Percentiles rank a stretch among this genome's conserved stretches.
Evolutionary conservation across 1,139 yeast species (phyloP).

Genomic region (Hemisphaericaspora subhashii): DNA sequence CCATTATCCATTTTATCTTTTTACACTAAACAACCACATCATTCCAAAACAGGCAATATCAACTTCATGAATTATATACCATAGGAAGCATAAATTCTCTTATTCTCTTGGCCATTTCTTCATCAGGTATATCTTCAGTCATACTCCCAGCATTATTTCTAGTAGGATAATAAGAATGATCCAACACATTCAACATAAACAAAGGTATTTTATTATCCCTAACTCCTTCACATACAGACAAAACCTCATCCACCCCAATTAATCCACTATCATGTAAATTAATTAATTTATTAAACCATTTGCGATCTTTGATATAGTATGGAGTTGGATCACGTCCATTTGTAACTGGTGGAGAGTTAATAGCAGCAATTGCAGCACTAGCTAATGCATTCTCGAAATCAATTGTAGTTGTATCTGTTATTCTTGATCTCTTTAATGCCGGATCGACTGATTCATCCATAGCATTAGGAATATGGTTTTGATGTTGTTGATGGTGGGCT

Average conservation of each 20-base stretch:
- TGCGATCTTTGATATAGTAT: slow-evolving; percentile 38
- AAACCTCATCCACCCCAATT: slow-evolving; percentile 33
- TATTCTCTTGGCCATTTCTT: slow-evolving; percentile 34
- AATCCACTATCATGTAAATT: slow-evolving; percentile 30
- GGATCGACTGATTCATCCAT: slow-evolving; percentile 32
- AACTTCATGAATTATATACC: slow-evolving; percentile 23
- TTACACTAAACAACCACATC: no score
- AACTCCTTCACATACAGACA: slow-evolving; percentile 39
- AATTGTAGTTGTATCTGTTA: slow-evolving; percentile 15
- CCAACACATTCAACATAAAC: slow-evolving; percentile 41
- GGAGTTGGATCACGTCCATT: slow-evolving; percentile 26
- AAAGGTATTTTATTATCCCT: slow-evolving; percentile 42
- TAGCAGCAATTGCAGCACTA: slow-evolving; percentile 36
- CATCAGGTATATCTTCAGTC: slow-evolving; percentile 28
- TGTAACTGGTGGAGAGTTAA: slow-evolving; percentile 32
- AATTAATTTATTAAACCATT: slow-evolving; percentile 41
- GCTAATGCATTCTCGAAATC: slow-evolving; percentile 36
- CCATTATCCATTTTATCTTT: no score
- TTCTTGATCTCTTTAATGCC: slow-evolving; percentile 26
- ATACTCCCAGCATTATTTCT: slow-evolving; percentile 18
- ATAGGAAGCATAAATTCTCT: slow-evolving; percentile 41
- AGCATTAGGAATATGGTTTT: neutral
- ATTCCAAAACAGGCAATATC: no score
- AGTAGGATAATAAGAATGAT: slow-evolving; percentile 31
- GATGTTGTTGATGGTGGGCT: slow-evolving; percentile 5